A percentile compares a stretch with the other conserved stretches of the same genome.
Evolutionary conservation across 2,329 filamentous ascomycete genomes (phyloP).

Genomic region (Escovopsis sp.): DNA sequence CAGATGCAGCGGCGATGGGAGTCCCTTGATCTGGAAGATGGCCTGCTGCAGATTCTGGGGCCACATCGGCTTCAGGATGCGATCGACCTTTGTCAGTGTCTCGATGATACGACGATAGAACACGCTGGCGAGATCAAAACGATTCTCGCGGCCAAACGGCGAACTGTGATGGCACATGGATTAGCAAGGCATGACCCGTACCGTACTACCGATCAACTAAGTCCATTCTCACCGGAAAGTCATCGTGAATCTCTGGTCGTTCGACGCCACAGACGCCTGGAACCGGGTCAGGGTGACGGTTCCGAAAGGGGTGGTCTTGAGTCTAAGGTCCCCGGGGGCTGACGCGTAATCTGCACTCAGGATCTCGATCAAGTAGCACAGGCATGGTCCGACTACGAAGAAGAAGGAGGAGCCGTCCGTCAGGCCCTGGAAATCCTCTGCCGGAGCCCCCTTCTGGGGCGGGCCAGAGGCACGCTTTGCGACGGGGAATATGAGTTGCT

Average conservation of each 20-base stretch:
- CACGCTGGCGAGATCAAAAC: conserved; percentile 37
- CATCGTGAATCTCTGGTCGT: conserved; percentile 42
- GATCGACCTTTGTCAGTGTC: conserved; percentile 38
- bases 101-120: conserved; percentile 40
- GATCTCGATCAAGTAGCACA: conserved; percentile 38
- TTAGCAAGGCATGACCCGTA: no score
- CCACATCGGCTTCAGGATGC: conserved; percentile 43
- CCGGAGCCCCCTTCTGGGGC: conserved; percentile 24
- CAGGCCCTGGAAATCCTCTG: conserved; percentile 29
- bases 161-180: conserved; percentile 13
- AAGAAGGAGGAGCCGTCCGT: conserved; percentile 39
- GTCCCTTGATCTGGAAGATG: conserved; percentile 37
- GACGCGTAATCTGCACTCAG: conserved; percentile 28
- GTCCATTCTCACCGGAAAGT: conserved; percentile 32
- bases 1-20: conserved; percentile 37
- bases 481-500: conserved; percentile 35
- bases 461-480: conserved; percentile 30
- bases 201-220: background rate
- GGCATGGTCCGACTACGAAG: conserved; percentile 37
- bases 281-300: conserved; percentile 37
- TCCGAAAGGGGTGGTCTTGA: conserved; percentile 35
- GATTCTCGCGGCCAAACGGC: conserved; percentile 28
- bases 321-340: conserved; percentile 30
- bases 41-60: conserved; percentile 38
- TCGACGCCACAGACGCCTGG: conserved; percentile 32